phyloP scores from a whole-genome alignment of 331 rosid species.

The Quercus phellos region DNA sequence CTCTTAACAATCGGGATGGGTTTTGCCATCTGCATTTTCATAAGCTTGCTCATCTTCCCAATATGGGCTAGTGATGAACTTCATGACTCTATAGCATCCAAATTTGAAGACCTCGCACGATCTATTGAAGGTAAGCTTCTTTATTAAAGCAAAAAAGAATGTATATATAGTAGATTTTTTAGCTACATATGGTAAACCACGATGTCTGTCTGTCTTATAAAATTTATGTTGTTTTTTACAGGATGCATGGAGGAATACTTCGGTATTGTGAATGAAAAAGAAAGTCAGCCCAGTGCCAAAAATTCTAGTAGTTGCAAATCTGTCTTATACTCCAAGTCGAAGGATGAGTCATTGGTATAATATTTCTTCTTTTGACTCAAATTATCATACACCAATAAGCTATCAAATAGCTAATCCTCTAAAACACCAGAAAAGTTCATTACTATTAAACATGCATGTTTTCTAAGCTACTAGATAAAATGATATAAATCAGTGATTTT shows the following conservation, averaged over 20 bases:
- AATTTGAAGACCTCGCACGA: constrained; percentile 47
- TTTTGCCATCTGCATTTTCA: constrained; percentile 52
- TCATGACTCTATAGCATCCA: constrained; percentile 52
- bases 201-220: not conserved
- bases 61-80: constrained; percentile 88
- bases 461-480: no score
- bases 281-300: constrained; percentile 16
- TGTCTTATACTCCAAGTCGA: constrained; percentile 59
- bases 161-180: no score
- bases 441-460: not conserved
- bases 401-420: not conserved
- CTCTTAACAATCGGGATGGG: constrained; percentile 65
- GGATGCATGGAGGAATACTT: constrained; percentile 62
- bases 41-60: constrained; percentile 63
- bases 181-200: no score
- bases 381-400: not conserved
- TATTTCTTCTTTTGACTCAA: not conserved
- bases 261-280: constrained; percentile 29
- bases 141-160: not conserved
- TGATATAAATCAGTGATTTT: no score
- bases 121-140: constrained; percentile 51
- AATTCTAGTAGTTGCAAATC: constrained; percentile 48
- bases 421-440: not conserved
- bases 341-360: constrained; percentile 66
- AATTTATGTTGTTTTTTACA: constrained; percentile 6